Conservation (phyloP, 169 alveolate species). For the Plasmodium malariae region DNA sequence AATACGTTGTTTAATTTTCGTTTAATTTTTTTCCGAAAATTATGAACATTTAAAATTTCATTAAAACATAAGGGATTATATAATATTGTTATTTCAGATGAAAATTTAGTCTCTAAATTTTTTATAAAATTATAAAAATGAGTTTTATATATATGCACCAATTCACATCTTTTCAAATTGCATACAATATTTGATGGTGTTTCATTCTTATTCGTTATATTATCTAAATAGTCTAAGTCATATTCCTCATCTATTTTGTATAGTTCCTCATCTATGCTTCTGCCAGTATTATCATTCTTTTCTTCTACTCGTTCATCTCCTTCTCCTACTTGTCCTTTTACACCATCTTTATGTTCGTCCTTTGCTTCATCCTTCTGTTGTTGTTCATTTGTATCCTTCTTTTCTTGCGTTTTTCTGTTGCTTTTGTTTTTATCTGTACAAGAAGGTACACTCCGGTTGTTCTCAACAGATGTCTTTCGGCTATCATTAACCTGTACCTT, state of each 20-base stretch:
- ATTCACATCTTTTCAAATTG: conserved; percentile 7
- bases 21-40: conserved; percentile 33
- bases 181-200: neutral
- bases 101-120: conserved; percentile 26
- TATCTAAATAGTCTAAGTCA: conserved; percentile 3
- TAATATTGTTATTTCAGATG: conserved; percentile 22
- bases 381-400: neutral
- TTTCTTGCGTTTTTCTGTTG: neutral
- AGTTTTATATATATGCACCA: conserved; percentile 18
- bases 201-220: neutral
- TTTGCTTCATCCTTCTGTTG: neutral
- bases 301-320: neutral
- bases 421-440: neutral
- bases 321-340: neutral
- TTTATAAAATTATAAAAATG: conserved; percentile 19
- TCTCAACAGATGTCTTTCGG: too few relatives aligned
- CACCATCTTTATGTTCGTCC: neutral
- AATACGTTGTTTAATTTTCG: neutral
- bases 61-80: conserved; percentile 55
- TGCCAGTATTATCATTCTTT: too few relatives aligned
- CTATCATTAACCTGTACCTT: too few relatives aligned
- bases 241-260: conserved; percentile 23
- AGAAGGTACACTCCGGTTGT: neutral
- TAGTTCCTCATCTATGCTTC: neutral
- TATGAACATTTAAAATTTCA: neutral